These are phyloP conservation scores for Quercus cerris DNA, from an alignment of 306 rosid species.

Conservation along the genomic window DNA sequence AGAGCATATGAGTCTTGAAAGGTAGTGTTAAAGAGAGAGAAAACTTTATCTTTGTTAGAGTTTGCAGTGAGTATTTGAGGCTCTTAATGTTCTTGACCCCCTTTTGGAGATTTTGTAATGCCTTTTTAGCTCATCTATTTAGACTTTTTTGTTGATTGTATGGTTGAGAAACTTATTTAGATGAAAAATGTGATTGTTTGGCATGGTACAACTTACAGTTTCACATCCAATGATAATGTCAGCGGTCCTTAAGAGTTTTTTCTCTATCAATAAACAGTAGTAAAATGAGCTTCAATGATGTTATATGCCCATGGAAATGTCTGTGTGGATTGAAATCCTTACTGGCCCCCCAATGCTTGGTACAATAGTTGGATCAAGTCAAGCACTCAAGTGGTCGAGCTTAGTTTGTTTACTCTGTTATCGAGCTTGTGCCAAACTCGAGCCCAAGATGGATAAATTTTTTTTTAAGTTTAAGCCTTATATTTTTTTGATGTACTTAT, in stretches of 20 bases:
- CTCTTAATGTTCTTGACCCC: not conserved
- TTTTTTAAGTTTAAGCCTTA: too few species aligned
- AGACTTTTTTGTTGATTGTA: not conserved
- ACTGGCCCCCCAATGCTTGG: not conserved
- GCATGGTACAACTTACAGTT: not conserved
- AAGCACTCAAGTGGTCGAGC: too few species aligned
- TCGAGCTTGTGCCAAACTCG: too few species aligned
- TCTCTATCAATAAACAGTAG: not conserved
- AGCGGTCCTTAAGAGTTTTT: not conserved
- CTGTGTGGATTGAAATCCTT: too few species aligned
- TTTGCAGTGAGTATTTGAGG: not conserved
- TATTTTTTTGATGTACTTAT: too few species aligned
- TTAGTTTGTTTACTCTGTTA: too few species aligned
- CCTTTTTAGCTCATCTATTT: not conserved
- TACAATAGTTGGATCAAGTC: not conserved
- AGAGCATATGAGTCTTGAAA: constrained; percentile 12
- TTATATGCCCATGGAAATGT: not conserved
- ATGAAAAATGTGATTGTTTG: not conserved
- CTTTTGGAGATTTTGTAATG: not conserved
- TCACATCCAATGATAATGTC: not conserved
- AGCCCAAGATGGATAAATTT: too few species aligned
- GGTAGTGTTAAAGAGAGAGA: not conserved
- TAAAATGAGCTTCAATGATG: not conserved
- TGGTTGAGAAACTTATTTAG: not conserved
- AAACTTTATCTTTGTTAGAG: not conserved